Evolutionary conservation across 2,329 filamentous ascomycete species (phyloP), one percentile per base, ranked within the genome.

Genomic region (Aspergillus cejpii): DNA sequence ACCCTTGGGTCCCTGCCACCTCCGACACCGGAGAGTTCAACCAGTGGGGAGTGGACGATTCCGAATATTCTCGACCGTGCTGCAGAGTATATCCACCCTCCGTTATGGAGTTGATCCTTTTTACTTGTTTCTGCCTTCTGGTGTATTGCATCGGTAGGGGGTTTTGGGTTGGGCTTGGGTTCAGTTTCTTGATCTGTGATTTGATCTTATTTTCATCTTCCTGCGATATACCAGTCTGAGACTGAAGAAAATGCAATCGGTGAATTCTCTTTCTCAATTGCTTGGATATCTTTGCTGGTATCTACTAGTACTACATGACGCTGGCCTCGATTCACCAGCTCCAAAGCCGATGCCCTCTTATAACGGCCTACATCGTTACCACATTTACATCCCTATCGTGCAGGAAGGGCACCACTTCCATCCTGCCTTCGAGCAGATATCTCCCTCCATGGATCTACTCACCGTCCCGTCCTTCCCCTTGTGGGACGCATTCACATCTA

Each of bases 71-170:
- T 72, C 10, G 70, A 73, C 46, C 62, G 70, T 11, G 70, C 70
- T 27, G 60, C 66, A n/a, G 69, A 74, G 54, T 73, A 72, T 52
- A 72, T 74, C 8, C 70, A 72, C 45, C 69, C 71, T 12, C 69
- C 70, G 2, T 54, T 73, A 10, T 73, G 71, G 71, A 57, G 64
- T 28, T 68, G 51, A 50, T 11, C 2, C 19, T 19, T 24, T 12
- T 27, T 15, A 15, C 14, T 37, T 37, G 24, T 26, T 20, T 23
- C 29, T 43, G 23, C 10, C 3, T 39, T 36, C 5, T 33, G 27
- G 33, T 36, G 40, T 28, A 21, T 43, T 34, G 33, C 37, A 37
- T 19, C 40, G 28, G 14, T 40, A 27, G 39, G 40, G 39, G 27
- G 49, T 41, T 29, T 36, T 39, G 10, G 12, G 33, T 39, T n/a